Base-by-base conservation (phyloP, 2,329 filamentous ascomycete genomes). In the Sclerotinia subarctica region DNA sequence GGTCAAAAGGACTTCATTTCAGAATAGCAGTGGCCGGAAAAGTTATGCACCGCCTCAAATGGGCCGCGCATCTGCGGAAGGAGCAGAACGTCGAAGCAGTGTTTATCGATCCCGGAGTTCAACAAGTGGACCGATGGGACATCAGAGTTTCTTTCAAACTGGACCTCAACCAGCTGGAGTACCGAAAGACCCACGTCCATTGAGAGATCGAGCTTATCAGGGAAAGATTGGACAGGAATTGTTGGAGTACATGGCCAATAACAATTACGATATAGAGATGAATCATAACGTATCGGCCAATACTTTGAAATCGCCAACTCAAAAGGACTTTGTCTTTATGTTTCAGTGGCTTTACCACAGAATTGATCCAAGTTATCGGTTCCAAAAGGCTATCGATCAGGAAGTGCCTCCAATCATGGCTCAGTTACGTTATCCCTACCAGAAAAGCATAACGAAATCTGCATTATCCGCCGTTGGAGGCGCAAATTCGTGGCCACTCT, bases 181-280 rank as follows among this genome's bases (percentile, higher is more conserved):
- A 2, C 92, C 93, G 0, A 86, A 88, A 70, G 96, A 99, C 76
- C 94, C 95, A 1, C 87, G 96, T 68, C 91, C 94, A 19, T 82
- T 98, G 65, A 91, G 90, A 76, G 93, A 98, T 76, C 85, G 91
- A 49, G 85, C 86, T 29, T 96, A 91, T 73, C 92, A 96, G 77
- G 85, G 88, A 42, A 88, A 90, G 68, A 94, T 99, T 78, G 92
- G 90, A 10, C 91, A 95, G 74, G 94, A 99, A 76, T 81, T 99
- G 67, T 82, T 96, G 72, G 95, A 99, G 73, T 99, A 96, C 77
- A 85, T 99, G 77, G 89, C 92, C 0, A 89, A 94, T 68, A 90
- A 97, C 78, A 97, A 97, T 77, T 99, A 98, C 76, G 95, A 99
- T 79, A 88, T 97, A 85, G 94, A 98, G 74, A 97, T 96, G 89